Percentiles rank a stretch among this genome's conserved stretches.
Conservation (phyloP, 768 basidiomycete genomes). For the Russula sp. region DNA sequence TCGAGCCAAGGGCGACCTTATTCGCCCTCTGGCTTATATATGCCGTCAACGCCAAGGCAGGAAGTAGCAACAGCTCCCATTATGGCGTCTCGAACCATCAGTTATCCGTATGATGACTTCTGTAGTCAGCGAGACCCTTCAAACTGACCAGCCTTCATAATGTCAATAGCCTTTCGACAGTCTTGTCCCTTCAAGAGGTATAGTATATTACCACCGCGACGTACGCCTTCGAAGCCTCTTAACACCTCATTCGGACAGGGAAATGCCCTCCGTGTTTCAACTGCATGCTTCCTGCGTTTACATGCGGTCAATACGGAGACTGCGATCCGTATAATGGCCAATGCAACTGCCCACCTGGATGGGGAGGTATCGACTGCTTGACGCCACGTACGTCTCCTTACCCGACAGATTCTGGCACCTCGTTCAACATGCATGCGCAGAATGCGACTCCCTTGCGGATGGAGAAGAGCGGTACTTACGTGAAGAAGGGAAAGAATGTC, state of each 20-base stretch:
- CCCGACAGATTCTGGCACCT: neutral
- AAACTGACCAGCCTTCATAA: neutral
- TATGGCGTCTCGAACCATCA: constrained; percentile 3
- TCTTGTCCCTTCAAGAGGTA: constrained; percentile 16
- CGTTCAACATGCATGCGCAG: constrained; percentile 35
- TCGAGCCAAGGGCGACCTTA: neutral
- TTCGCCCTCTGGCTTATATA: constrained; percentile 9
- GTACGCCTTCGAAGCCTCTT: neutral
- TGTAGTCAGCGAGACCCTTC: neutral
- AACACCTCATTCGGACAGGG: constrained; percentile 20
- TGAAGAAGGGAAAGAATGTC: constrained; percentile 66
- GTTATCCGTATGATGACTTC: neutral
- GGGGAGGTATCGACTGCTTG: constrained; percentile 94
- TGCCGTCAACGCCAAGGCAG: constrained; percentile 4
- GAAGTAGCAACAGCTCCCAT: constrained; percentile 3
- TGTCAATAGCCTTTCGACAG: constrained; percentile 1
- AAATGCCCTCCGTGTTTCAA: constrained; percentile 92
- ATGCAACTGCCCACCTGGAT: constrained; percentile 96
- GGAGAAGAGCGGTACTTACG: constrained; percentile 80
- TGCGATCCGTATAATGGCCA: constrained; percentile 93
- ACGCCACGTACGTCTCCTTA: constrained; percentile 64
- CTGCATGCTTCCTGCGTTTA: constrained; percentile 86
- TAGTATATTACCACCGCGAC: too few relatives aligned
- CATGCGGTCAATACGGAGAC: constrained; percentile 85
- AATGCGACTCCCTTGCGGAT: constrained; percentile 92